Evolutionary conservation across 139 green algal species (phyloP).

Genomic region (Chlorella sp.): DNA sequence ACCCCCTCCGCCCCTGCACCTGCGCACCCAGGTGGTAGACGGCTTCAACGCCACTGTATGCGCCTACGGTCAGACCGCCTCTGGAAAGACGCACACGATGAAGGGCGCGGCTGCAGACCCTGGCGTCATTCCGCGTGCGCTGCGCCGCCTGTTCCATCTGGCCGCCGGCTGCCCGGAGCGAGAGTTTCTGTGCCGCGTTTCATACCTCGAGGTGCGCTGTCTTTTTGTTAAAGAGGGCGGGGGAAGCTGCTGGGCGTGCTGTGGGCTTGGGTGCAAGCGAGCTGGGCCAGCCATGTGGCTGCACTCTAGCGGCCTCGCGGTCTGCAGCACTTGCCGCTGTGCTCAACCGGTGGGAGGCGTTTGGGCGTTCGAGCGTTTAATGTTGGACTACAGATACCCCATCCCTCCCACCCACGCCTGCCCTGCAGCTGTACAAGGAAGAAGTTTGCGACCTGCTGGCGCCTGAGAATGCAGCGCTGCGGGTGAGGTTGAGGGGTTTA

Average conservation of each 20-base stretch:
- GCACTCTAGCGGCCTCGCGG: too few species aligned
- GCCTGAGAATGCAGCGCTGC: constrained; percentile 52
- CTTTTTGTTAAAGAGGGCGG: not conserved
- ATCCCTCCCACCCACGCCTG: too few species aligned
- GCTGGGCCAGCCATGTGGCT: too few species aligned
- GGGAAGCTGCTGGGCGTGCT: too few species aligned
- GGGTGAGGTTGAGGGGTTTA: not conserved
- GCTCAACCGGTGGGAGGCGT: too few species aligned
- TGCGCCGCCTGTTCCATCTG: constrained; percentile 72
- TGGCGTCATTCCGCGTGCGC: not conserved
- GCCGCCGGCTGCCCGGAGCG: constrained; percentile 66
- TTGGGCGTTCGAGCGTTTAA: too few species aligned
- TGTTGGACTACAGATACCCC: too few species aligned
- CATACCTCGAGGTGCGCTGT: constrained; percentile 91
- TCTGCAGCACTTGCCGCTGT: too few species aligned
- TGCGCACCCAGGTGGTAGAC: constrained; percentile 73
- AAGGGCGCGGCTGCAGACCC: constrained; percentile 1
- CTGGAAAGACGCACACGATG: constrained; percentile 98
- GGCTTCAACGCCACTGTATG: constrained; percentile 93
- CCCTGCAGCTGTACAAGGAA: constrained; percentile 95
- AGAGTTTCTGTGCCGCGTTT: constrained; percentile 94
- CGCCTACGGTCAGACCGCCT: constrained; percentile 96
- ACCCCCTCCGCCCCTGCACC: too few species aligned
- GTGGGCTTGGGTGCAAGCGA: too few species aligned
- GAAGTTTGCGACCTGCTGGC: constrained; percentile 93